Evolutionary conservation across 805 yeast genomes (phyloP).

Genomic region (Wickerhamiella siamensis): DNA sequence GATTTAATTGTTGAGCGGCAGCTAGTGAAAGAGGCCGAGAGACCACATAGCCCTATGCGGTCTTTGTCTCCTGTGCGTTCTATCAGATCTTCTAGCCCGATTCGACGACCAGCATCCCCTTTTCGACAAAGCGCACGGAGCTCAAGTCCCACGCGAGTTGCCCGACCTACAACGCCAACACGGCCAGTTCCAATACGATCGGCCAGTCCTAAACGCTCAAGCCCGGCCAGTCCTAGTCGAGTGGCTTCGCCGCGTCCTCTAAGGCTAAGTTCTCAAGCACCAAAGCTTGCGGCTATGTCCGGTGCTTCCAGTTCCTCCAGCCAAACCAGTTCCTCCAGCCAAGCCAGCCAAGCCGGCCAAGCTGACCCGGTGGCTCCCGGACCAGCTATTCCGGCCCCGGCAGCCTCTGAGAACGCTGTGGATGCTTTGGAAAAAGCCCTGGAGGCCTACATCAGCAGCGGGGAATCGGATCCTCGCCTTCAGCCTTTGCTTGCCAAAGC

Average conservation of each 20-base stretch:
- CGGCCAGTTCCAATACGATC: neutral
- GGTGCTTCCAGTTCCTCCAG: no score
- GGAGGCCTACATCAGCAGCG: neutral
- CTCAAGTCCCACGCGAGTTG: neutral
- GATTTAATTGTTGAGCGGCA: slow-evolving; percentile 10
- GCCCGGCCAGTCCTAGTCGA: no score
- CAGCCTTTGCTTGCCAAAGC: neutral
- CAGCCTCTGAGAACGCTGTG: neutral
- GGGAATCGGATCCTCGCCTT: neutral
- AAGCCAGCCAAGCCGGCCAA: neutral
- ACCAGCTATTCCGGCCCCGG: neutral
- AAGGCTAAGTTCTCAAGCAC: no score
- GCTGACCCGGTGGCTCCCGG: neutral
- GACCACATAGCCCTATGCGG: neutral
- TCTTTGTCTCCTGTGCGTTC: neutral
- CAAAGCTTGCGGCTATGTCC: no score
- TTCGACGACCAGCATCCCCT: neutral
- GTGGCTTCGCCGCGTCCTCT: no score
- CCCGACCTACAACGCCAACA: neutral
- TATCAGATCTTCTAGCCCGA: neutral
- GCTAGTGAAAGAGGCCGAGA: neutral
- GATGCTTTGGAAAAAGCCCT: neutral
- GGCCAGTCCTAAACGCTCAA: neutral
- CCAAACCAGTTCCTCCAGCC: no score
- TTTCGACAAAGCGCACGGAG: no score